Evolutionary conservation across 1,284 basidiomycete genomes (phyloP), one percentile per base, ranked within the genome.

Genomic region (Tilletia indica): DNA sequence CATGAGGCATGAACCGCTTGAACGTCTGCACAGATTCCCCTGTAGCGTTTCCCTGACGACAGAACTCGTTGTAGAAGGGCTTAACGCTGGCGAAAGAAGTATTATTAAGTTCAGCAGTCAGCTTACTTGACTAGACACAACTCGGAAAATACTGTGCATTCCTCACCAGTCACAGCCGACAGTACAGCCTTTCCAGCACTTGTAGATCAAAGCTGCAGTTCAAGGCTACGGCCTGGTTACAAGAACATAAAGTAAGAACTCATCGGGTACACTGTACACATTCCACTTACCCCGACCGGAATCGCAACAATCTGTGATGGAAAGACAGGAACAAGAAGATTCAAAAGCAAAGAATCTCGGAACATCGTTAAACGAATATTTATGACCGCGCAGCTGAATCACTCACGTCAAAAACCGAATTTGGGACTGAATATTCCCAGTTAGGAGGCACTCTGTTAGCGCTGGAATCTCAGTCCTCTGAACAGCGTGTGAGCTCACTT

Each of bases 321-420:
- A n/a, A 61, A 9, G 58, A 61, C 3, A 6, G 3, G 6, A n/a
- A n/a, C n/a, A n/a, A n/a, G n/a, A n/a, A n/a, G n/a, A n/a, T n/a
- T n/a, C n/a, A n/a, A n/a, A n/a, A n/a, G n/a, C n/a, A n/a, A n/a
- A n/a, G n/a, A n/a, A n/a, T n/a, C n/a, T n/a, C n/a, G n/a, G n/a
- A 19, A 48, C 47, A n/a, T n/a, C n/a, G n/a, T n/a, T n/a, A n/a
- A n/a, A 19, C 47, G 19, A 8, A 19, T 19, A 48, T 9, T 9
- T 8, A n/a, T n/a, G n/a, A n/a, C n/a, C n/a, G n/a, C n/a, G n/a
- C n/a, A n/a, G n/a, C n/a, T n/a, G n/a, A n/a, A n/a, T n/a, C 16
- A 61, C 58, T 61, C 58, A 61, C 58, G 36, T 61, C 58, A 31
- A 34, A n/a, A 31, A 61, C 58, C 3, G n/a, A 14, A n/a, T 61